These are phyloP conservation scores for Colletotrichum sp. DNA, from an alignment of 2,329 filamentous ascomycete species.

Conservation along the genomic window DNA sequence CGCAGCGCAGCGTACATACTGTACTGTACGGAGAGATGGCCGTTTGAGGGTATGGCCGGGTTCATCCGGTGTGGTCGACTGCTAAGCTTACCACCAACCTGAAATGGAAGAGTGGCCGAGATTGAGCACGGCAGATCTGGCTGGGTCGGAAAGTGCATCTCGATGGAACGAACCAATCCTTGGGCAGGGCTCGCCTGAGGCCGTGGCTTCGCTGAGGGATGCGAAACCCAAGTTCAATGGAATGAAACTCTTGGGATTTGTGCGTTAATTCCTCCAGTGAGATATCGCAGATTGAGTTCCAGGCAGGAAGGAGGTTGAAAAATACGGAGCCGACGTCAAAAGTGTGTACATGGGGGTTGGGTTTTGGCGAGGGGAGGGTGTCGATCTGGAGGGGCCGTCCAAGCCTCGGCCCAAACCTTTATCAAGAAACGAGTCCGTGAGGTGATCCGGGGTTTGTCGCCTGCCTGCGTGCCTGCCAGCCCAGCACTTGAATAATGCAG, in stretches of 20 bases:
- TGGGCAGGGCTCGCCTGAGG: not conserved
- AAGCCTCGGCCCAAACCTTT: conserved; percentile 13
- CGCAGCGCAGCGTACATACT: not conserved
- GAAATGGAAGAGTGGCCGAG: conserved; percentile 22
- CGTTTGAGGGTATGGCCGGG: not conserved
- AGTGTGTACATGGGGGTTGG: not conserved
- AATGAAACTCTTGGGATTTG: conserved; percentile 3
- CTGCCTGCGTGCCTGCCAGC: not conserved
- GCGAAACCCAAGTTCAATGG: not conserved
- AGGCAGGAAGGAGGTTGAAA: conserved; percentile 4
- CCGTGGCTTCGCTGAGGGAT: not conserved
- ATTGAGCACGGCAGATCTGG: conserved; percentile 16
- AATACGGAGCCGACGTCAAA: conserved; percentile 2
- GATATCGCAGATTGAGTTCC: not conserved
- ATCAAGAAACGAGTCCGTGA: not conserved
- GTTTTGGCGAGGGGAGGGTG: not conserved
- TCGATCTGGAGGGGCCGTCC: conserved; percentile 3
- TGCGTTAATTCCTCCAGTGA: conserved; percentile 15
- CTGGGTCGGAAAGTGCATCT: conserved; percentile 4
- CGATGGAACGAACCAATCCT: conserved; percentile 11
- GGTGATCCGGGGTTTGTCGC: not conserved
- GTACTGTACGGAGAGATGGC: not conserved
- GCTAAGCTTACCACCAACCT: conserved; percentile 17
- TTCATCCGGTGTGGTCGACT: conserved; percentile 15
- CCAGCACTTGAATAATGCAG: not conserved